Base-by-base conservation (phyloP, 768 basidiomycete species). In the Phylloporus sp. region DNA sequence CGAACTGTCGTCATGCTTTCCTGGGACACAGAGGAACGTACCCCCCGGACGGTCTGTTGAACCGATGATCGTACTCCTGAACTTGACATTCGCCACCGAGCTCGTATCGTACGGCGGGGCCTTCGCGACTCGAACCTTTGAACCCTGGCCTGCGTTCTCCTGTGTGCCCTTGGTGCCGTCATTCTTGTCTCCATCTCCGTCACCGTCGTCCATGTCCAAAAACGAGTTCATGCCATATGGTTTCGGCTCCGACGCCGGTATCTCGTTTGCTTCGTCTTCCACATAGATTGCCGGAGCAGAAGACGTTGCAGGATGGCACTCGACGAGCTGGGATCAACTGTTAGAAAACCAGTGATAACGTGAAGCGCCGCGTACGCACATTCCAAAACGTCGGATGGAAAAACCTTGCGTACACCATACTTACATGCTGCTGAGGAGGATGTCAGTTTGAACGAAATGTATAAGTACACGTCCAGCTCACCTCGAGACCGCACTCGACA, bases 381-480 rank as follows among this genome's bases (percentile, higher is more conserved):
- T 65, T 54, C 63, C 62, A 64, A 38, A 50, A 51, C 1, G 49
- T 55, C 6, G 63, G 63, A 28, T 65, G 63, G 27, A 64, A 64
- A 40, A 47, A 55, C 43, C 34, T 56, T 1, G 60, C 62, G 26
- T 64, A 62, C 0, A 64, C 50, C 60, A 64, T 63, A 16, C 39
- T 63, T 4, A 60, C 54, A 27, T 65, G 54, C 7, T 57, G 34
- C 47, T 47, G 10, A 16, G 1, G 1, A 4, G 18, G 7, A 9
- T 6, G 26, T 65, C 36, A 60, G 36, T 8, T 6, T 6, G 1
- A 42, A 22, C 28, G 4, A 52, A 13, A 23, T 9, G 8, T 2
- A 35, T 12, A 12, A 5, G 26, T 11, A 8, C 0, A 9, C 3
- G 6, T 24, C 11, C 9, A 35, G 43, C 55, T 1, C 12, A 55